These are phyloP conservation scores for Apiospora sp. DNA, from an alignment of 2,329 filamentous ascomycete species.

Conservation along the genomic window DNA sequence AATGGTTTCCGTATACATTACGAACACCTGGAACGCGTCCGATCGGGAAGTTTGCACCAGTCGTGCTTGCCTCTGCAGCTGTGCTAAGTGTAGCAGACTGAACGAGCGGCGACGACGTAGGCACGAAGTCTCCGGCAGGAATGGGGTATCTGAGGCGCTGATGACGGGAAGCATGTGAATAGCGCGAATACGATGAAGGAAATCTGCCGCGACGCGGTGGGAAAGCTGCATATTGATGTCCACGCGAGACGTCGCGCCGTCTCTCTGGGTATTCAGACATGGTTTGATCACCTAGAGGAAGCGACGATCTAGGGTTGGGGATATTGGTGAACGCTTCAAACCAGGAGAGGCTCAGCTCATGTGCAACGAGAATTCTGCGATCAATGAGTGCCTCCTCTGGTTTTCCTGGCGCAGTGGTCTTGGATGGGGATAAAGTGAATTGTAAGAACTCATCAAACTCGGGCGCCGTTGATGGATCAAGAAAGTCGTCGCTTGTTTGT, in stretches of 20 bases:
- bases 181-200: not conserved
- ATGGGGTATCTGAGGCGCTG: not conserved
- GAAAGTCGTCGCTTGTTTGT: not conserved
- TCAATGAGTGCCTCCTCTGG: not conserved
- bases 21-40: too few species aligned
- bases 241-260: not conserved
- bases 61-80: too few species aligned
- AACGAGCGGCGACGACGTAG: not conserved
- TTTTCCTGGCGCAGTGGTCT: not conserved
- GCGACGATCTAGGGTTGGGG: not conserved
- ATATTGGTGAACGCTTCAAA: not conserved
- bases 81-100: not conserved
- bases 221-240: not conserved
- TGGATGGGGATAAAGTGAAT: not conserved
- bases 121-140: not conserved
- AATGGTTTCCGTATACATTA: too few species aligned
- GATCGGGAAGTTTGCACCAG: too few species aligned
- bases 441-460: not conserved
- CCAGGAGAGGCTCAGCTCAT: not conserved
- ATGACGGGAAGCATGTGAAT: too few species aligned
- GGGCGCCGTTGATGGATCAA: not conserved
- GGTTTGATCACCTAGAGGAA: not conserved
- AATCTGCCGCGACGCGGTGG: not conserved
- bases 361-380: not conserved
- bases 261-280: not conserved